These are phyloP conservation scores for Sugiyamaella sp. DNA, from an alignment of 1,139 yeast genomes.

Conservation along the genomic window DNA sequence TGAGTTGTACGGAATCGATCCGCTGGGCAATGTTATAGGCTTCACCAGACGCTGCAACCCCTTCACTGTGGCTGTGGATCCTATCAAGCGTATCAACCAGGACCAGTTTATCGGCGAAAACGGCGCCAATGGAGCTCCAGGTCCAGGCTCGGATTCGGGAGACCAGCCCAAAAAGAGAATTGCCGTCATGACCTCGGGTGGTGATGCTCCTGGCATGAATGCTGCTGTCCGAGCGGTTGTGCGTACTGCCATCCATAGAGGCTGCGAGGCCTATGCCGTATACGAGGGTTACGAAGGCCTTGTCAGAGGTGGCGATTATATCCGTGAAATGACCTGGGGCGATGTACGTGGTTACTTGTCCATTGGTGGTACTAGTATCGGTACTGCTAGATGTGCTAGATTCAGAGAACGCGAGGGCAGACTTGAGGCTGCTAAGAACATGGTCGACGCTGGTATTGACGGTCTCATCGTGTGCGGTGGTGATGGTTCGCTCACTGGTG, in stretches of 20 bases:
- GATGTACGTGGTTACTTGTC: conserved; percentile 92
- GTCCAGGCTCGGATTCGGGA: conserved; percentile 10
- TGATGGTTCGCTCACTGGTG: conserved; percentile 97
- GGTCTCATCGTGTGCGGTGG: conserved; percentile 99
- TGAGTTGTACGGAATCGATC: conserved; percentile 59
- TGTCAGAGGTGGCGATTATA: conserved; percentile 75
- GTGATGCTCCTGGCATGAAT: conserved; percentile 99
- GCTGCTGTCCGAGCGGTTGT: conserved; percentile 94
- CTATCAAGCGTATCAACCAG: conserved; percentile 16
- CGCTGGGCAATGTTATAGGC: conserved; percentile 62
- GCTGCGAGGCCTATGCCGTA: conserved; percentile 94
- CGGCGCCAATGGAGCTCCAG: not conserved
- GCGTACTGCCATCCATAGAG: conserved; percentile 81
- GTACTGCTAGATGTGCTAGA: conserved; percentile 90
- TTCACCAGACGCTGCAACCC: conserved; percentile 50
- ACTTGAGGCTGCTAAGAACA: conserved; percentile 75
- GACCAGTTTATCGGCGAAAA: conserved; percentile 13
- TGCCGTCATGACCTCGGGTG: conserved; percentile 98
- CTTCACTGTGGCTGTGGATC: conserved; percentile 34
- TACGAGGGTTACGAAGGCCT: conserved; percentile 96
- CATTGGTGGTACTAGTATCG: conserved; percentile 93
- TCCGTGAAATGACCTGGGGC: conserved; percentile 82
- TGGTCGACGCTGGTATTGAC: conserved; percentile 88
- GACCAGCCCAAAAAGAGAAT: conserved; percentile 54
- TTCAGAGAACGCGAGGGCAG: conserved; percentile 87